Conservation (phyloP, 2,329 filamentous ascomycete genomes). For the Pestalotiopsis sp. region DNA sequence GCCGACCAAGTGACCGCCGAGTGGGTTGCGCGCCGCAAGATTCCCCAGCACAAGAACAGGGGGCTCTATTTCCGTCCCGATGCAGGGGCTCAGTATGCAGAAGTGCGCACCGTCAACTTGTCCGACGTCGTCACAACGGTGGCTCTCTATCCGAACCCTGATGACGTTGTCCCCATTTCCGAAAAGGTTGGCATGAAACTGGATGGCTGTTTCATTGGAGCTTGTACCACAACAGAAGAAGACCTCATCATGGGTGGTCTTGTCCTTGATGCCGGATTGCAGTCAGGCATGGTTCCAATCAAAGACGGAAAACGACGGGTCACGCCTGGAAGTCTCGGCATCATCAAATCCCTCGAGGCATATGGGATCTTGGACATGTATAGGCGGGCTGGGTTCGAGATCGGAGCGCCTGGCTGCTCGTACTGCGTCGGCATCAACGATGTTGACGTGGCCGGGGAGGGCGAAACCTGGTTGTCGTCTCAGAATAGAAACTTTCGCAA, state of each 20-base stretch:
- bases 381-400: constrained; percentile 41
- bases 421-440: constrained; percentile 45
- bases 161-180: constrained; percentile 43
- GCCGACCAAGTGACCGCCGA: constrained; percentile 38
- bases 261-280: constrained; percentile 40
- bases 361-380: constrained; percentile 40
- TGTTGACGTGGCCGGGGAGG: constrained; percentile 41
- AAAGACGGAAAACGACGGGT: constrained; percentile 39
- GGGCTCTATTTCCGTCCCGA: constrained; percentile 42
- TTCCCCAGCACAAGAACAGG: constrained; percentile 32
- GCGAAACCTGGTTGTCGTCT: constrained; percentile 46
- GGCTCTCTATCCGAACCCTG: constrained; percentile 43
- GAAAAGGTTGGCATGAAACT: constrained; percentile 34
- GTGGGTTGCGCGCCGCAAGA: constrained; percentile 36
- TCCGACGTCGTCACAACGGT: constrained; percentile 38
- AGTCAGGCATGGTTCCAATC: constrained; percentile 32
- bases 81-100: constrained; percentile 39
- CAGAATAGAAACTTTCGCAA: constrained; percentile 51
- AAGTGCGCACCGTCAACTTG: constrained; percentile 39
- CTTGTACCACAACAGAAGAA: constrained; percentile 48
- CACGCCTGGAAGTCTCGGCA: constrained; percentile 42
- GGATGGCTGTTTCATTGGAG: constrained; percentile 49
- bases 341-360: constrained; percentile 36
- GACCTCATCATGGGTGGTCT: constrained; percentile 44
- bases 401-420: constrained; percentile 45